Percentiles rank a stretch among this genome's conserved stretches.
Evolutionary conservation across 2,329 filamentous ascomycete species (phyloP).

Genomic region (Fusarium nisikadoi): DNA sequence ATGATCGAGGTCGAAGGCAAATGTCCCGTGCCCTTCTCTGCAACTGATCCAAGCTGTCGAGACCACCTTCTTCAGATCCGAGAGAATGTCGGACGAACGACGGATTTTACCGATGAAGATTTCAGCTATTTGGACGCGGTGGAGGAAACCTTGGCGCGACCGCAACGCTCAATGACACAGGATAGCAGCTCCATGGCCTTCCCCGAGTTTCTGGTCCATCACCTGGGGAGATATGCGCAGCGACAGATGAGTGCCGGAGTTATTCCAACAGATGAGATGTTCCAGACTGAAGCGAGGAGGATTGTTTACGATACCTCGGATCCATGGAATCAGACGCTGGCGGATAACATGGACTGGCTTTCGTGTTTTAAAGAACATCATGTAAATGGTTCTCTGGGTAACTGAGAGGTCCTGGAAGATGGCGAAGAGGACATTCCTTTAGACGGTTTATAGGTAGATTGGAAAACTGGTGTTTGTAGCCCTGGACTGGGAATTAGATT

Average conservation of each 20-base stretch:
- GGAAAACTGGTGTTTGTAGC: not conserved
- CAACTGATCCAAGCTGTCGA: constrained; percentile 32
- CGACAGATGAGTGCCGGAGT: constrained; percentile 36
- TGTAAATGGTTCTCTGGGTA: not conserved
- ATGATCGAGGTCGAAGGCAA: constrained; percentile 40
- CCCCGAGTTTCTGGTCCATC: constrained; percentile 26
- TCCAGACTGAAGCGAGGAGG: constrained; percentile 41
- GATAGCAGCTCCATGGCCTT: constrained; percentile 14
- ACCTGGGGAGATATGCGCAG: constrained; percentile 39
- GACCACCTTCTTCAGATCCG: constrained; percentile 40
- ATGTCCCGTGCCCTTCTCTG: constrained; percentile 43
- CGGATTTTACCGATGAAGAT: not conserved
- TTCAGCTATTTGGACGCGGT: not conserved
- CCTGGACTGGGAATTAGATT: not conserved
- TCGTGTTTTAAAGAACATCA: constrained; percentile 35
- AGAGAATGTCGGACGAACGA: not conserved
- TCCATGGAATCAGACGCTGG: constrained; percentile 44
- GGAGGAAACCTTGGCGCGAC: not conserved
- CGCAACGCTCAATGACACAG: not conserved
- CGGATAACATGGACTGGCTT: constrained; percentile 45
- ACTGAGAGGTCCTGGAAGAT: not conserved
- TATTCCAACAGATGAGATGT: constrained; percentile 43
- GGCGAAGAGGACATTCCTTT: not conserved
- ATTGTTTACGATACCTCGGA: constrained; percentile 42
- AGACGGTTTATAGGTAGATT: fast-evolving